Evolutionary conservation across 495 filamentous ascomycete genomes (phyloP), one percentile per base, ranked within the genome.

Genomic region (Hypoxylon cercidicola): DNA sequence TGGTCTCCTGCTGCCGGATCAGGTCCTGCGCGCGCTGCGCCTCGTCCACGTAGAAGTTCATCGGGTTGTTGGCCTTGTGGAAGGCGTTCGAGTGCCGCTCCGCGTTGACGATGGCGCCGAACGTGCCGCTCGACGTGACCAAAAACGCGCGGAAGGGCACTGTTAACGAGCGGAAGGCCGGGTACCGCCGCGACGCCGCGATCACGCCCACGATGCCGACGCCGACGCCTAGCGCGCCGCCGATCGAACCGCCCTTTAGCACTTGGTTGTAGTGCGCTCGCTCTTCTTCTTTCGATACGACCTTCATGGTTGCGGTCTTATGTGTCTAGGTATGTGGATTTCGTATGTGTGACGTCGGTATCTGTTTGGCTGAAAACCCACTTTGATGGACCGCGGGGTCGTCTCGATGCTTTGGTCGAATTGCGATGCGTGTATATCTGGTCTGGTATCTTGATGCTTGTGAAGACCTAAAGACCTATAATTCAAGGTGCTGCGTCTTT

Each of bases 201-300:
- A 82, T 72, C 37, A 95, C 89, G 61, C 88, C 92, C 4, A 81
- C 78, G 40, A 82, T 55, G 45, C 93, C 92, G 30, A 86, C 72
- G 10, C 75, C 81, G 1, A 92, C 75, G 55, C 94, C 95, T 43
- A 83, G 69, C 9, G 83, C 4, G 34, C 87, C 87, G 64, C 95
- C 95, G 57, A 87, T 64, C 59, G 84, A 75, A 64, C 95, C 95
- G 60, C 93, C 93, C 75, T 86, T 87, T 52, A 98, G 65, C 46
- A 95, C 93, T 25, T 84, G 79, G 53, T 71, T 66, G 79, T 84
- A 87, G 78, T 85, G 82, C 37, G 78, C 83, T 50, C 79, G 72
- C 80, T 97, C 93, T 82, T 97, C 92, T 86, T 97, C 93, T 72
- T 93, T 93, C 50, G 90, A 93, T 72, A 98, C 84, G 69, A 98